Percentiles rank a stretch among this genome's conserved stretches.
phyloP scores from a whole-genome alignment of 768 basidiomycete species.

The Leccinum aurantiacum region DNA sequence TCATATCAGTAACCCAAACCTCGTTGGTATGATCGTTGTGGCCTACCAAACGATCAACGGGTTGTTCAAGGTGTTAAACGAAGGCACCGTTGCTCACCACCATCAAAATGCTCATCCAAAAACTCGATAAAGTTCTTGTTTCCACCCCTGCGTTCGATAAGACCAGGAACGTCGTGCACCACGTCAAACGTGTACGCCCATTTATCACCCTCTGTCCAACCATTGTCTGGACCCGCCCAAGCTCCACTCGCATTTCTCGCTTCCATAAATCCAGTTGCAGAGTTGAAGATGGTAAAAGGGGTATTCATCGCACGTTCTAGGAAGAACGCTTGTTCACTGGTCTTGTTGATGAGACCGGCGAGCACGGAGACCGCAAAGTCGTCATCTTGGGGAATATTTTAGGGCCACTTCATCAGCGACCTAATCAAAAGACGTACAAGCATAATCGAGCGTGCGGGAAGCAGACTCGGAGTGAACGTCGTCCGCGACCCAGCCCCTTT shows the following conservation, averaged over 20 bases:
- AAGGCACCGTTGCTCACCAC: slow-evolving; percentile 33
- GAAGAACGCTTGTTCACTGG: slow-evolving; percentile 50
- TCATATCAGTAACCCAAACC: slow-evolving; percentile 25
- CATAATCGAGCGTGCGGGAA: slow-evolving; percentile 76
- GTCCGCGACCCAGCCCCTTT: slow-evolving; percentile 73
- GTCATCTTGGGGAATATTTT: slow-evolving; percentile 51
- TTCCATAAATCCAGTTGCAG: slow-evolving; percentile 75
- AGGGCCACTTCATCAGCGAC: not conserved
- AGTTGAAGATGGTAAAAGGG: slow-evolving; percentile 69
- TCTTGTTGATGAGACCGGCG: slow-evolving; percentile 52
- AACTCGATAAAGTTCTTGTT: slow-evolving; percentile 62
- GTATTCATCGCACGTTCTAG: slow-evolving; percentile 52
- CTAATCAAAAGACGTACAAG: slow-evolving; percentile 50
- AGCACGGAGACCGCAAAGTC: slow-evolving; percentile 73
- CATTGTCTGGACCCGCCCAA: slow-evolving; percentile 70
- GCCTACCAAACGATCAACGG: slow-evolving; percentile 38
- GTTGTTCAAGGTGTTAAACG: not conserved
- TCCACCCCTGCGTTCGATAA: slow-evolving; percentile 67
- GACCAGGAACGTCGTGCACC: slow-evolving; percentile 63
- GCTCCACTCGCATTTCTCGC: slow-evolving; percentile 64
- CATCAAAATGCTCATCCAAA: slow-evolving; percentile 56
- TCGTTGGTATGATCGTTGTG: slow-evolving; percentile 86
- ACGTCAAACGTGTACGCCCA: slow-evolving; percentile 82
- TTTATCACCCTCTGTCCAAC: slow-evolving; percentile 83
- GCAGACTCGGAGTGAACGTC: slow-evolving; percentile 80